phyloP scores from a whole-genome alignment of 2,329 filamentous ascomycete genomes.

The Nakataea oryzae region DNA sequence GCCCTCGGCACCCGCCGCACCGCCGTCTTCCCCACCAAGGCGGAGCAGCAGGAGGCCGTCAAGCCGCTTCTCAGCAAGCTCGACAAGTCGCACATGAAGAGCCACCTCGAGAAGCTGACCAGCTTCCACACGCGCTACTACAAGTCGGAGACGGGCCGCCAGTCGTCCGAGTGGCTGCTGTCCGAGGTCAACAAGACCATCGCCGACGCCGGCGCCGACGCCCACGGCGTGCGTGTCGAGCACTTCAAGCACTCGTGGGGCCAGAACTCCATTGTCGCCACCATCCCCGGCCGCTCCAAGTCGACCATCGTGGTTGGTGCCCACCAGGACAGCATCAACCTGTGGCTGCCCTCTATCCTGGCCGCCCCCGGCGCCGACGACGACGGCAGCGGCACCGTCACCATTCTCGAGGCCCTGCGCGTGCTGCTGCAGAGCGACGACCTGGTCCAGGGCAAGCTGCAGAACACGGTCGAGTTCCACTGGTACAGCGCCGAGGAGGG shows the following conservation, averaged over 20 bases:
- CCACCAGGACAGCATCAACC: constrained; percentile 91
- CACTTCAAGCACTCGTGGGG: constrained; percentile 78
- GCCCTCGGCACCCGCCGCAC: constrained; percentile 18
- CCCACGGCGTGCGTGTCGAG: constrained; percentile 55
- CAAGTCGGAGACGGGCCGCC: constrained; percentile 61
- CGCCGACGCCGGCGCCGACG: constrained; percentile 56
- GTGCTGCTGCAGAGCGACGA: constrained; percentile 65
- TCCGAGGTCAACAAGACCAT: constrained; percentile 64
- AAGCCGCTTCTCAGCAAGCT: constrained; percentile 57
- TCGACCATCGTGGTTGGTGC: constrained; percentile 83
- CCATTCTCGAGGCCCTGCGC: constrained; percentile 83
- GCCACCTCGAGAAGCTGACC: constrained; percentile 68
- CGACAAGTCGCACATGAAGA: constrained; percentile 64
- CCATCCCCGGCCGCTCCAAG: constrained; percentile 75
- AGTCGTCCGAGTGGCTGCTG: constrained; percentile 84
- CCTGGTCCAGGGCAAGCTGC: constrained; percentile 58
- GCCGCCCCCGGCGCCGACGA: constrained; percentile 91
- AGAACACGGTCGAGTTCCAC: constrained; percentile 91
- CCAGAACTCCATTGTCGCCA: constrained; percentile 84
- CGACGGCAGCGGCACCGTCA: constrained; percentile 86
- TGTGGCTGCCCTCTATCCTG: constrained; percentile 75
- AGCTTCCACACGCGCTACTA: constrained; percentile 77
- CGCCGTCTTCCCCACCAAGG: constrained; percentile 22
- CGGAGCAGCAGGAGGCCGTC: constrained; percentile 51
- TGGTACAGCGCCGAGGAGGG: constrained; percentile 92